Conservation (phyloP, 2,329 filamentous ascomycete genomes). For the Neoarthrinium moseri region DNA sequence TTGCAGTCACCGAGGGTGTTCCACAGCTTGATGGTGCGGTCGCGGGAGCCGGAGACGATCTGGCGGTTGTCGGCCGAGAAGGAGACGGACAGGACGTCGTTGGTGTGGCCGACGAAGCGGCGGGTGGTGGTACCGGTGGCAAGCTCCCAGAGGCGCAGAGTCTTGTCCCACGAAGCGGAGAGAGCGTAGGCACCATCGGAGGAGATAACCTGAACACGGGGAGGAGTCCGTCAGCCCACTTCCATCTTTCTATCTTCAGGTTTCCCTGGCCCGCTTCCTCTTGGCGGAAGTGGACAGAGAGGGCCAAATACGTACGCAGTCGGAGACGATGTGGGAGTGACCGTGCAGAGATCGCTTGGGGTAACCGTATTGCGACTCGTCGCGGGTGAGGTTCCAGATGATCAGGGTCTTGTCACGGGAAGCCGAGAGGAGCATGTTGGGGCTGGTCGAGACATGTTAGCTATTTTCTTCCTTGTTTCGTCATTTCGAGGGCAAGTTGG, state of each 20-base stretch:
- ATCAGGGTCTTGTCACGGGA: constrained; percentile 98
- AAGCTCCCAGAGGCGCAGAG: constrained; percentile 98
- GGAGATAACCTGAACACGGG: constrained; percentile 83
- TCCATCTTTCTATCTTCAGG: constrained; percentile 7
- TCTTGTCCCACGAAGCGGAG: constrained; percentile 99
- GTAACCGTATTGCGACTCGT: constrained; percentile 97
- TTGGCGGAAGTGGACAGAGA: no score
- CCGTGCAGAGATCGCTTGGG: constrained; percentile 98
- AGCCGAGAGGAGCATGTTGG: constrained; percentile 99
- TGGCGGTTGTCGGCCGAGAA: constrained; percentile 99
- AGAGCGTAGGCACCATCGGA: constrained; percentile 99
- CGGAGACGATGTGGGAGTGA: constrained; percentile 99
- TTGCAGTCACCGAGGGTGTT: constrained; percentile 99
- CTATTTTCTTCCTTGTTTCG: constrained; percentile 16
- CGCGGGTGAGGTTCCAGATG: constrained; percentile 99
- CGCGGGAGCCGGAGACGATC: constrained; percentile 98
- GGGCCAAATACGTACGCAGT: constrained; percentile 76
- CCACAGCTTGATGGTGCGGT: constrained; percentile 99
- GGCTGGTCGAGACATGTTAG: constrained; percentile 53
- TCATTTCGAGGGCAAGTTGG: constrained; percentile 11
- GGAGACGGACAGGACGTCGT: constrained; percentile 98
- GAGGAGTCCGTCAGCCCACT: constrained; percentile 28
- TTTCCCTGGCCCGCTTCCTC: no score
- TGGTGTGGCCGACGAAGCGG: constrained; percentile 98
- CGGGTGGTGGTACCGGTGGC: constrained; percentile 95